A percentile compares a stretch with the other conserved stretches of the same genome.
Conservation (phyloP, 2,329 filamentous ascomycete genomes). For the Fusarium xylarioides region DNA sequence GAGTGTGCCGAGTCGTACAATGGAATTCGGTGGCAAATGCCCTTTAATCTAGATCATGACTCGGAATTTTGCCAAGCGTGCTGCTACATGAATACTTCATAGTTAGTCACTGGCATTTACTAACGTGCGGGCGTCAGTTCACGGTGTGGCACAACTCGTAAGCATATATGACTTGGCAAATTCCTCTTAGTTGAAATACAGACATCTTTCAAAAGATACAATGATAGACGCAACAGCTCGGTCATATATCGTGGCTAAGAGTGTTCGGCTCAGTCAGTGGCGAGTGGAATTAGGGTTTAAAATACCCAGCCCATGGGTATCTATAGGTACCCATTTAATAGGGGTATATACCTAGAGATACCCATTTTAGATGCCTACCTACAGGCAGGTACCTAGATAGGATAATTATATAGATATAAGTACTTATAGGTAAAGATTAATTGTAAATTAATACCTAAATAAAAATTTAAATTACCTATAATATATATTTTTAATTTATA, state of each 20-base stretch:
- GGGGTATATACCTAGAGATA: no score
- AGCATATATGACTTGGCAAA: background rate
- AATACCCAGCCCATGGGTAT: no score
- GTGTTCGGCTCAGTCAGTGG: background rate
- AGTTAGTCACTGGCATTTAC: background rate
- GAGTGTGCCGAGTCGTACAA: background rate
- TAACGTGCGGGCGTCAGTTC: background rate
- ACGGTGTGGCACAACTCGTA: background rate
- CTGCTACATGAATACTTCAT: background rate
- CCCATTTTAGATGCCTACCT: no score
- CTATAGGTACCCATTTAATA: no score
- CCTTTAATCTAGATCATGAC: background rate
- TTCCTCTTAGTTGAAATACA: background rate
- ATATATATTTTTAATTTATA: no score
- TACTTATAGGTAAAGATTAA: no score
- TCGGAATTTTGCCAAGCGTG: background rate
- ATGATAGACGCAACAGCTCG: background rate
- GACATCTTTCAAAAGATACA: background rate
- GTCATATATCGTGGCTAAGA: background rate
- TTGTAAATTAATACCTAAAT: no score
- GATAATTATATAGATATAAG: no score
- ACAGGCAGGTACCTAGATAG: no score
- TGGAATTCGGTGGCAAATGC: background rate
- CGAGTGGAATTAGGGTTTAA: no score
- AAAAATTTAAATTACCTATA: no score